These are phyloP conservation scores for Sphagnum magellanicum DNA, from an alignment of 228 moss, liverwort and hornwort species.

Conservation along the genomic window DNA sequence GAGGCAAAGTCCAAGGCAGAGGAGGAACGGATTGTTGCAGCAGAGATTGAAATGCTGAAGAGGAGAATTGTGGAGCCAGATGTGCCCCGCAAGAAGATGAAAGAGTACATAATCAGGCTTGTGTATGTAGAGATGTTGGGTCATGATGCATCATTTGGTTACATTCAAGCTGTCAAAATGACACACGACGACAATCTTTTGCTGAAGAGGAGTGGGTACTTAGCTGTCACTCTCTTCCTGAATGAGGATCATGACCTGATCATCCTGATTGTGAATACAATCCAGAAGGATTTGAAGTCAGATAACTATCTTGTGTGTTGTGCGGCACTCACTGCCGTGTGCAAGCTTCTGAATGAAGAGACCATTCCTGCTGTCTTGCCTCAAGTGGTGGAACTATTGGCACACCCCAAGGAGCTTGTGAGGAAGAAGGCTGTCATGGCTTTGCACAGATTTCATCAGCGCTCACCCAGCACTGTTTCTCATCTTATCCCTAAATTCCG, in stretches of 20 bases:
- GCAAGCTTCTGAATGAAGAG: constrained; percentile 97
- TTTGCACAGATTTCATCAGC: constrained; percentile 89
- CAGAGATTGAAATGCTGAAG: constrained; percentile 85
- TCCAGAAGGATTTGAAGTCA: constrained; percentile 95
- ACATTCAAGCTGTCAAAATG: constrained; percentile 98
- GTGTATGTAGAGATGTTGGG: constrained; percentile 99
- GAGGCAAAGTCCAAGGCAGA: constrained; percentile 99
- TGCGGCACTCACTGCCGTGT: constrained; percentile 92
- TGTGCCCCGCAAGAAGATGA: constrained; percentile 97
- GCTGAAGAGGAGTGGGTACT: constrained; percentile 87
- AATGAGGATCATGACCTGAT: constrained; percentile 97
- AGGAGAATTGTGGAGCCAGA: constrained; percentile 83
- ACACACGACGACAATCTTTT: constrained; percentile 94
- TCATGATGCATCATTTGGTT: constrained; percentile 97
- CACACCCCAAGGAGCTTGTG: constrained; percentile 85
- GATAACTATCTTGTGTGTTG: constrained; percentile 88
- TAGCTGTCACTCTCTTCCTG: constrained; percentile 90
- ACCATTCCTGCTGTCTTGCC: constrained; percentile 96
- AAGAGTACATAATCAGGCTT: constrained; percentile 94
- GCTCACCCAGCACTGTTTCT: constrained; percentile 73
- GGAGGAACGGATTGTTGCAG: constrained; percentile 82
- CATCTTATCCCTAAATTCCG: constrained; percentile 78
- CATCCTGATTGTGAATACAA: constrained; percentile 96
- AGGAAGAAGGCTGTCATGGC: constrained; percentile 99
- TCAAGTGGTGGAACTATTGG: constrained; percentile 84